These are phyloP conservation scores for Coniferiporia weirii DNA, from an alignment of 1,284 basidiomycete genomes.

Conservation along the genomic window DNA sequence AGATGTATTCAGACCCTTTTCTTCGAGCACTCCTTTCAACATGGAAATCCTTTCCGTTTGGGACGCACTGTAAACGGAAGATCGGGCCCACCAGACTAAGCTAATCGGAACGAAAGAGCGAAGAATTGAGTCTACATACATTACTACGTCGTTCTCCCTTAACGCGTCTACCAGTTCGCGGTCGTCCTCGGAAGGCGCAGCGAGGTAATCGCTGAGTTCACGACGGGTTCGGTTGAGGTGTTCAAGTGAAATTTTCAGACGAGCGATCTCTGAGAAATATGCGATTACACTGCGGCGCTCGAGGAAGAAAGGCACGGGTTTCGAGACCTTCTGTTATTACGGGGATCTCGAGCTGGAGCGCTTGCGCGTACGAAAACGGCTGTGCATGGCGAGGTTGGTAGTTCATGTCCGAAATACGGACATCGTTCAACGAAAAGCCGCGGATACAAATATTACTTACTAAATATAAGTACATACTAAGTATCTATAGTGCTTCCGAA, in stretches of 20 bases:
- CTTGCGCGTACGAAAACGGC: constrained; percentile 13
- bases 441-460: too few relatives aligned
- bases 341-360: constrained; percentile 9
- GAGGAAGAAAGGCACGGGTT: not conserved
- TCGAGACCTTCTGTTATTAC: constrained; percentile 12
- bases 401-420: constrained; percentile 4
- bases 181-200: constrained; percentile 3
- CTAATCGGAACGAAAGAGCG: not conserved
- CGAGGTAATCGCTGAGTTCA: constrained; percentile 4
- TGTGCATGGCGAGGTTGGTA: constrained; percentile 11
- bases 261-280: constrained; percentile 11
- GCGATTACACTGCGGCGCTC: not conserved
- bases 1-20: constrained; percentile 6
- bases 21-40: constrained; percentile 15
- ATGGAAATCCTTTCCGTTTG: constrained; percentile 17
- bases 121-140: constrained; percentile 1
- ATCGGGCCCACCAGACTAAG: not conserved
- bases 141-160: constrained; percentile 16
- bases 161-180: constrained; percentile 2
- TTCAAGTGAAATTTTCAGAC: constrained; percentile 11
- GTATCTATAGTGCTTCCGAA: too few relatives aligned
- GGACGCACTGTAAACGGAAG: constrained; percentile 6
- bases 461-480: too few relatives aligned
- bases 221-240: constrained; percentile 13
- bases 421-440: not conserved